A percentile compares a stretch with the other conserved stretches of the same genome.
Conservation (phyloP, 192 early-diverging fungal species). For the Pilobolus umbonatus region DNA sequence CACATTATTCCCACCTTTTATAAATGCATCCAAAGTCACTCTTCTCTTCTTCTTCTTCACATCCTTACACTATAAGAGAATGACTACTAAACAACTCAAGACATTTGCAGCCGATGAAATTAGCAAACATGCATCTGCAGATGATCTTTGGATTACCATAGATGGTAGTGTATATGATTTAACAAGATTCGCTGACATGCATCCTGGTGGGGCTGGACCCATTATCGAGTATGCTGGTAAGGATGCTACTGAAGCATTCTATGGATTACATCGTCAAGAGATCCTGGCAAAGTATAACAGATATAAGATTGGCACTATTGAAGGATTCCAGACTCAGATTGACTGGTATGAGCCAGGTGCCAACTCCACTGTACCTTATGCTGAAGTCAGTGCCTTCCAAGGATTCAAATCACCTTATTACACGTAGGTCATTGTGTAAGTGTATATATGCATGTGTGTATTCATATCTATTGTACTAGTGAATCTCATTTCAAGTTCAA, state of each 20-base stretch:
- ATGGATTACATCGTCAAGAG: slow-evolving; percentile 35
- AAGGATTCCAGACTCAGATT: slow-evolving; percentile 32
- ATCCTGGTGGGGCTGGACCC: slow-evolving; percentile 53
- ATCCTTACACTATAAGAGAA: no score
- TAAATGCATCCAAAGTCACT: no score
- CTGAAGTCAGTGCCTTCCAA: slow-evolving; percentile 63
- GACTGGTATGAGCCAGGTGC: slow-evolving; percentile 56
- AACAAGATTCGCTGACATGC: slow-evolving; percentile 47
- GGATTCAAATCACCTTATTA: slow-evolving; percentile 32
- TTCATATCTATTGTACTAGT: slow-evolving; percentile 34
- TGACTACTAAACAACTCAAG: slow-evolving; percentile 12
- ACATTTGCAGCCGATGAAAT: slow-evolving; percentile 29
- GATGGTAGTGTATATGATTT: slow-evolving; percentile 56
- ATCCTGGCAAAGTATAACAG: slow-evolving; percentile 64
- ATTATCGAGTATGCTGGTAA: slow-evolving; percentile 73
- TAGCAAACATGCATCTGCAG: slow-evolving; percentile 14
- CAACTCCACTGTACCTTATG: slow-evolving; percentile 59
- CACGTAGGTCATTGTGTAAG: slow-evolving; percentile 17
- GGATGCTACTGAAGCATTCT: slow-evolving; percentile 59
- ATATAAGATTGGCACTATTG: slow-evolving; percentile 64
- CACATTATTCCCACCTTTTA: no score
- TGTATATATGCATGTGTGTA: background rate
- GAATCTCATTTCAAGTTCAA: slow-evolving; percentile 65
- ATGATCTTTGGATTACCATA: slow-evolving; percentile 55
- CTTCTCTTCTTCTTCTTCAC: no score